Percentiles rank a stretch among this genome's conserved stretches.
These are phyloP conservation scores for Alternaria longipes DNA, from an alignment of 2,329 filamentous ascomycete genomes.

Conservation along the genomic window DNA sequence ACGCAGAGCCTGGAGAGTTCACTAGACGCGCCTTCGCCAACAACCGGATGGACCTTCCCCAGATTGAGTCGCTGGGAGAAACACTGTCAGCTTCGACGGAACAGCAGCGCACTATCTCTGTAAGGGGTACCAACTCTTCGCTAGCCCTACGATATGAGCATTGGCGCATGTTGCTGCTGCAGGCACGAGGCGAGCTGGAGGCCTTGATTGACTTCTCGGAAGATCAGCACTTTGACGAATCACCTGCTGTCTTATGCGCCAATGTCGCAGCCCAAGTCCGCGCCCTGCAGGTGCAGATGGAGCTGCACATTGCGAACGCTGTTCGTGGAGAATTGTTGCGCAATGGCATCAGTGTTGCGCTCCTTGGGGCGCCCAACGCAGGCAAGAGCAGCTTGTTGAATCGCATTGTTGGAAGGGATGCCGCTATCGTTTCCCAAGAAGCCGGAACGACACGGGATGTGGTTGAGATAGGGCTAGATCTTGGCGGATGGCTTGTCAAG, in stretches of 20 bases:
- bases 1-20: constrained; percentile 95
- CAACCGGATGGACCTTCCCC: constrained; percentile 82
- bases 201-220: constrained; percentile 97
- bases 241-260: constrained; percentile 73
- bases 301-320: constrained; percentile 76
- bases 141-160: constrained; percentile 79
- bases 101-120: constrained; percentile 87
- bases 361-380: constrained; percentile 91
- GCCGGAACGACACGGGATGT: constrained; percentile 95
- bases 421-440: constrained; percentile 92
- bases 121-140: constrained; percentile 75
- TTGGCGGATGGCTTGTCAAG: constrained; percentile 90
- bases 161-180: constrained; percentile 80
- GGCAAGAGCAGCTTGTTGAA: constrained; percentile 97
- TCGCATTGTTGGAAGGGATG: constrained; percentile 85
- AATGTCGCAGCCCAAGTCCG: constrained; percentile 74
- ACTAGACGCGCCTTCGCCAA: constrained; percentile 92
- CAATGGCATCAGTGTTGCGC: constrained; percentile 83
- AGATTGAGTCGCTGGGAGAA: constrained; percentile 74
- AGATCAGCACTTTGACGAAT: constrained; percentile 96
- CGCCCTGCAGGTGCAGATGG: constrained; percentile 69
- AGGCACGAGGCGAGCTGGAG: constrained; percentile 89
- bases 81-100: constrained; percentile 77
- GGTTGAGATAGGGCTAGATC: constrained; percentile 88
- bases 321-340: constrained; percentile 84